Percentiles rank a stretch among this genome's conserved stretches.
Conservation (phyloP, 352 stramenopile species). For the Globisporangium heterothallicum region DNA sequence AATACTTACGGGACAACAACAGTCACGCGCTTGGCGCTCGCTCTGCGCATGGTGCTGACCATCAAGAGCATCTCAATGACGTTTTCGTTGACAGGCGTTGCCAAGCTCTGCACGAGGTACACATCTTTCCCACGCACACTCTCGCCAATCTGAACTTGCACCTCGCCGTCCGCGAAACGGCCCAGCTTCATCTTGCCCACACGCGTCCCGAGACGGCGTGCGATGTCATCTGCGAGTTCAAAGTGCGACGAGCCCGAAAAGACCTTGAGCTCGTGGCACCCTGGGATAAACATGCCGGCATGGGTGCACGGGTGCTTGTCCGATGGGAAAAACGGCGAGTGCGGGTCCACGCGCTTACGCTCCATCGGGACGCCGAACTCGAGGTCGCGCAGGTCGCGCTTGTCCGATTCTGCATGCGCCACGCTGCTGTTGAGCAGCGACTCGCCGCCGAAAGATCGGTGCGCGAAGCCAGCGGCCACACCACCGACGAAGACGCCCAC, state of each 20-base stretch:
- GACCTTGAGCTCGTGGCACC: slow-evolving; percentile 92
- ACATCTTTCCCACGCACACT: slow-evolving; percentile 92
- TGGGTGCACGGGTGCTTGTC: slow-evolving; percentile 90
- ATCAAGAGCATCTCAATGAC: slow-evolving; percentile 94
- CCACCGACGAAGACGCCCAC: slow-evolving; percentile 54
- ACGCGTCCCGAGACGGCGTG: slow-evolving; percentile 76
- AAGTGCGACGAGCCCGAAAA: slow-evolving; percentile 90
- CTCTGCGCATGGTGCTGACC: slow-evolving; percentile 90
- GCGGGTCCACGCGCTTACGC: slow-evolving; percentile 85
- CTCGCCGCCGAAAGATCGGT: slow-evolving; percentile 26
- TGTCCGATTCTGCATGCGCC: slow-evolving; percentile 45
- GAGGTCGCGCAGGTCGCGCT: slow-evolving; percentile 75
- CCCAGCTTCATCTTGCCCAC: slow-evolving; percentile 87
- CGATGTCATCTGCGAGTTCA: slow-evolving; percentile 88
- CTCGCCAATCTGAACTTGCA: slow-evolving; percentile 91
- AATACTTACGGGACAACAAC: slow-evolving; percentile 88
- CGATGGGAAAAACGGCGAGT: slow-evolving; percentile 86
- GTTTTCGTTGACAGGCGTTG: slow-evolving; percentile 92
- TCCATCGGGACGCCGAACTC: slow-evolving; percentile 84
- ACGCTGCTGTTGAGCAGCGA: slow-evolving; percentile 11
- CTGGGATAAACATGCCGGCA: slow-evolving; percentile 88
- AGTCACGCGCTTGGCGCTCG: slow-evolving; percentile 92
- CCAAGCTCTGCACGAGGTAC: slow-evolving; percentile 92
- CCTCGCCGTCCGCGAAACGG: slow-evolving; percentile 90
- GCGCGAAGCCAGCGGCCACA: slow-evolving; percentile 33